A percentile compares a stretch with the other conserved stretches of the same genome.
Evolutionary conservation across 371 early-diverging fungal genomes (phyloP).

Genomic region (Saksenaea vasiformis): DNA sequence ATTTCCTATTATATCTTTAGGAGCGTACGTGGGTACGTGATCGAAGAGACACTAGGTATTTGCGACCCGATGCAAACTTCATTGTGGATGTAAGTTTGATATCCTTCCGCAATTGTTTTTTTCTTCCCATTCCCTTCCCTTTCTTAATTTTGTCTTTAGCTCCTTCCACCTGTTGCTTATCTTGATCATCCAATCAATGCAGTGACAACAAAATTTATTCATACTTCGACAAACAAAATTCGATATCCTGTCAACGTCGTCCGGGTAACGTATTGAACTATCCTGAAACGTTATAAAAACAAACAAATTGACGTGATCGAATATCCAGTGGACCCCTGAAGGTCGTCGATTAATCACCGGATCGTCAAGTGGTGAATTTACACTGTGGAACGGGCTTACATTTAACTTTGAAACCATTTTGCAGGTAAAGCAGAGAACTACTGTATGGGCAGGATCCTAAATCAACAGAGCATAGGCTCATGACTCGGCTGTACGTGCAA

Average conservation of each 20-base stretch:
- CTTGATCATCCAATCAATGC: conserved; percentile 80
- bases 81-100: conserved; percentile 73
- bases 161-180: conserved; percentile 80
- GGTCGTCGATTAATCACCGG: conserved; percentile 98
- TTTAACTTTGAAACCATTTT: conserved; percentile 99
- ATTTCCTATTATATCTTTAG: conserved; percentile 28
- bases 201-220: conserved; percentile 92
- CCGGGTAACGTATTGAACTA: conserved; percentile 51
- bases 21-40: conserved; percentile 64
- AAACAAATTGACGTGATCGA: not conserved
- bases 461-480: conserved; percentile 69
- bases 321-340: conserved; percentile 95
- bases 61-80: conserved; percentile 89
- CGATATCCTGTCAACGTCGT: conserved; percentile 96
- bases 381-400: conserved; percentile 98
- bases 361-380: conserved; percentile 98
- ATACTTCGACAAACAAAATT: conserved; percentile 97
- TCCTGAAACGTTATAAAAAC: not conserved
- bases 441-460: conserved; percentile 2
- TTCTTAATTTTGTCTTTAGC: conserved; percentile 36
- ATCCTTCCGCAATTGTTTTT: not conserved
- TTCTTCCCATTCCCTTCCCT: conserved; percentile 2
- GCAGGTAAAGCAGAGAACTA: conserved; percentile 62
- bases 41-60: conserved; percentile 59
- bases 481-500: conserved; percentile 92